Percentiles rank a stretch among this genome's conserved stretches.
Conservation (phyloP, 176 grass and related monocot species). For the Eleusine coracana region DNA sequence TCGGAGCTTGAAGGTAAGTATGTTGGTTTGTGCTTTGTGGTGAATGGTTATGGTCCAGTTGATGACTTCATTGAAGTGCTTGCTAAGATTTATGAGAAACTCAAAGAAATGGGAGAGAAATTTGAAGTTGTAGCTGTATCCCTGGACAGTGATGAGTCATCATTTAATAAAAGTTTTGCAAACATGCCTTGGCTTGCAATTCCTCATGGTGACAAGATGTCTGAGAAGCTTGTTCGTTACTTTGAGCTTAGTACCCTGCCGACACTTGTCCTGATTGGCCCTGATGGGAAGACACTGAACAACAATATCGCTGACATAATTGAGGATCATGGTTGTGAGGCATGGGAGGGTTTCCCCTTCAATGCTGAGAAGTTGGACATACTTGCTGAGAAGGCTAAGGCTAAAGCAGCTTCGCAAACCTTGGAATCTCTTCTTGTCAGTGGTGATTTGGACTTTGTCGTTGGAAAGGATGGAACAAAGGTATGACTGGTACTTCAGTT, state of each 20-base stretch:
- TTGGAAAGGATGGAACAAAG: conserved; percentile 58
- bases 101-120: conserved; percentile 69
- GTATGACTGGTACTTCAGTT: conserved; percentile 46
- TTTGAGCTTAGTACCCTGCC: conserved; percentile 68
- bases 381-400: conserved; percentile 65
- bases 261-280: conserved; percentile 73
- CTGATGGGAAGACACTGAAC: conserved; percentile 83
- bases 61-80: conserved; percentile 60
- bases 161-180: conserved; percentile 50
- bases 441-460: conserved; percentile 63
- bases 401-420: conserved; percentile 63
- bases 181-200: conserved; percentile 80
- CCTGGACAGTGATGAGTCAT: conserved; percentile 53
- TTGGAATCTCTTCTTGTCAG: conserved; percentile 76
- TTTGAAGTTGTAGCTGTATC: conserved; percentile 81
- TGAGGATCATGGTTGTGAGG: conserved; percentile 66
- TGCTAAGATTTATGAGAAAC: conserved; percentile 65
- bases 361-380: conserved; percentile 65
- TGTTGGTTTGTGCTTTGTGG: conserved; percentile 69
- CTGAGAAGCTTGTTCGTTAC: conserved; percentile 66
- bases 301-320: conserved; percentile 63
- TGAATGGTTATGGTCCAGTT: conserved; percentile 35
- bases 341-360: conserved; percentile 82
- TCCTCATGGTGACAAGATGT: conserved; percentile 66
- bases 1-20: conserved; percentile 73